phyloP scores from a whole-genome alignment of 345 rosid genomes.

The Alliaria petiolata region DNA sequence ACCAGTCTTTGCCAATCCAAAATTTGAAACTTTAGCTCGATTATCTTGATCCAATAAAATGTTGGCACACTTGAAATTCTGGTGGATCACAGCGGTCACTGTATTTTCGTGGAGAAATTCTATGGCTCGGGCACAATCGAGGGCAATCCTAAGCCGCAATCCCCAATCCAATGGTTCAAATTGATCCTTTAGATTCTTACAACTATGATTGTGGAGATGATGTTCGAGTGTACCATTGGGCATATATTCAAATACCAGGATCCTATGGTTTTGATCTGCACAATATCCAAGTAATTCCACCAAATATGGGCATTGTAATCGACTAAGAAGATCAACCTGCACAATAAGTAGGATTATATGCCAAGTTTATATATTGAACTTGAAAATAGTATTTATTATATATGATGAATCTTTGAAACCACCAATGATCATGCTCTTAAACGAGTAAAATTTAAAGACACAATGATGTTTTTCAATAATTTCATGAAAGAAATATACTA shows the following conservation, averaged over 20 bases:
- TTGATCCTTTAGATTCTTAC: constrained; percentile 27
- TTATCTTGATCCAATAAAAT: constrained; percentile 56
- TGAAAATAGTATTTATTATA: neutral
- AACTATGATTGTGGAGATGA: constrained; percentile 41
- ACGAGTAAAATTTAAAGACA: neutral
- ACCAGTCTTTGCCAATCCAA: constrained; percentile 72
- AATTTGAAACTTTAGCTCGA: constrained; percentile 70
- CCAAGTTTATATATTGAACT: neutral
- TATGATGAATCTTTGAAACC: neutral
- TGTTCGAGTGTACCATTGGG: constrained; percentile 63
- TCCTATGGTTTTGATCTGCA: constrained; percentile 85
- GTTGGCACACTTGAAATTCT: constrained; percentile 77
- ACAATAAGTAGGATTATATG: constrained; percentile 1
- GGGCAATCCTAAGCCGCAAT: constrained; percentile 69
- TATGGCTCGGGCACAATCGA: constrained; percentile 76
- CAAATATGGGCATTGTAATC: constrained; percentile 72
- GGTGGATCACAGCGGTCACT: constrained; percentile 68
- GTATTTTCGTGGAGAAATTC: constrained; percentile 82
- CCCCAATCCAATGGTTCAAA: constrained; percentile 60
- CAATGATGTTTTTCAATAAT: neutral
- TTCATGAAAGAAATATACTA: neutral
- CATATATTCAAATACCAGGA: constrained; percentile 71
- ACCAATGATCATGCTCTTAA: neutral
- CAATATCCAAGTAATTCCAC: constrained; percentile 90
- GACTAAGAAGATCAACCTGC: constrained; percentile 87